Evolutionary conservation across 345 rosid genomes (phyloP).

Genomic region (Durio zibethinus): DNA sequence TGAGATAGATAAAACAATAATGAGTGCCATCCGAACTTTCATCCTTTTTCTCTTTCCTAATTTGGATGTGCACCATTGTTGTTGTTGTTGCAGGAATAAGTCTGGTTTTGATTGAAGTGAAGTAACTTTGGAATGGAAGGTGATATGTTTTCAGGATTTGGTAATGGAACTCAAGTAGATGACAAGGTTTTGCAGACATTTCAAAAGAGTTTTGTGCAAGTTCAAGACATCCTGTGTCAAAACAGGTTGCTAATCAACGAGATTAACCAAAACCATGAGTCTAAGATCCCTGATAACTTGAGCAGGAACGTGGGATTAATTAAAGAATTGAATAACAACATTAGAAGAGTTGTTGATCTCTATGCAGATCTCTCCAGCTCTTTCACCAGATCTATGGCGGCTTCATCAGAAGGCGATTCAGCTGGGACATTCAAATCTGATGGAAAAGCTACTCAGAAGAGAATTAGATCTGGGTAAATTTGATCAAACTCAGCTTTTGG

Average conservation of each 20-base stretch:
- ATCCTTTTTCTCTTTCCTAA: background rate
- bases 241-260: constrained; percentile 74
- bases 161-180: constrained; percentile 56
- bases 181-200: constrained; percentile 61
- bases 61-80: background rate
- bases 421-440: constrained; percentile 54
- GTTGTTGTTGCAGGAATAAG: constrained; percentile 4
- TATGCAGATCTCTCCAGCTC: constrained; percentile 81
- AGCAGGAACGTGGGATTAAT: constrained; percentile 75
- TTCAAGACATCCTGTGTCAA: constrained; percentile 72
- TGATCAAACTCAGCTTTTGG: constrained; percentile 10
- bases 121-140: constrained; percentile 57
- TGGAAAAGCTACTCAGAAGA: constrained; percentile 68
- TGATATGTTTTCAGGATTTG: constrained; percentile 50
- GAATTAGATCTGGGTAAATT: constrained; percentile 58
- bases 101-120: constrained; percentile 7
- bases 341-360: constrained; percentile 75
- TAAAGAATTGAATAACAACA: constrained; percentile 83
- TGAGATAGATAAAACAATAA: background rate
- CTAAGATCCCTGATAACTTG: constrained; percentile 68
- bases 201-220: constrained; percentile 73
- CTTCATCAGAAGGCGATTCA: constrained; percentile 83
- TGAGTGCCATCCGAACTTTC: too few species aligned
- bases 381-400: constrained; percentile 53
- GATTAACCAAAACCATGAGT: constrained; percentile 85